Evolutionary conservation across 192 early-diverging fungal species (phyloP).

Genomic region (Entomortierella parvispora): DNA sequence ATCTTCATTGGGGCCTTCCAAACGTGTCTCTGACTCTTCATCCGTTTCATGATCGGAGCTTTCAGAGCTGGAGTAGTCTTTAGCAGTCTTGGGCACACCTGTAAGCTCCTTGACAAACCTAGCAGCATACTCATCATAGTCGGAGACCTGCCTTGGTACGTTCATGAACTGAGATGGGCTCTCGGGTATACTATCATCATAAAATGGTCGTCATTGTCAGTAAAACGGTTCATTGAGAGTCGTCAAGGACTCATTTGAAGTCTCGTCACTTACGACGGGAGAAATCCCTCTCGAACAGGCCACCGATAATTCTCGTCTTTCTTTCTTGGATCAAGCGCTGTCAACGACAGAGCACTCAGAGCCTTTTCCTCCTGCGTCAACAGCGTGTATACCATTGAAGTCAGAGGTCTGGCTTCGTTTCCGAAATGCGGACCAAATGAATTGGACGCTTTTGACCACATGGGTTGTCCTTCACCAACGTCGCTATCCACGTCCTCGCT

Average conservation of each 20-base stretch:
- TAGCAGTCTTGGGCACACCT: constrained; percentile 31
- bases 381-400: not conserved
- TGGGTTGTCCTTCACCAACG: no score
- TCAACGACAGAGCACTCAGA: not conserved
- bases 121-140: constrained; percentile 17
- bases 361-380: not conserved
- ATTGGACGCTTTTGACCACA: no score
- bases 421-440: no score
- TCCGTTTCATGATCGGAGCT: not conserved
- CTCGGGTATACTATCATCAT: constrained; percentile 16
- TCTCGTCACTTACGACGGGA: constrained; percentile 25
- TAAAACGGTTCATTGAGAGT: no score
- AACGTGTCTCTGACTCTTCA: constrained; percentile 4
- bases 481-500: no score
- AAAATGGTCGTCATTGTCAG: not conserved
- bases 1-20: no score
- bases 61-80: not conserved
- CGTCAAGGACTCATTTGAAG: no score
- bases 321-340: not conserved
- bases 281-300: constrained; percentile 34
- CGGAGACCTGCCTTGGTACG: not conserved
- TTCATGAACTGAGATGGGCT: not conserved
- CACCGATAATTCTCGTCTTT: constrained; percentile 23
- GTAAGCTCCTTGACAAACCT: constrained; percentile 35
- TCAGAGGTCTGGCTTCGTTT: not conserved